phyloP scores from a whole-genome alignment of 306 rosid species.

The Quercus rubra region DNA sequence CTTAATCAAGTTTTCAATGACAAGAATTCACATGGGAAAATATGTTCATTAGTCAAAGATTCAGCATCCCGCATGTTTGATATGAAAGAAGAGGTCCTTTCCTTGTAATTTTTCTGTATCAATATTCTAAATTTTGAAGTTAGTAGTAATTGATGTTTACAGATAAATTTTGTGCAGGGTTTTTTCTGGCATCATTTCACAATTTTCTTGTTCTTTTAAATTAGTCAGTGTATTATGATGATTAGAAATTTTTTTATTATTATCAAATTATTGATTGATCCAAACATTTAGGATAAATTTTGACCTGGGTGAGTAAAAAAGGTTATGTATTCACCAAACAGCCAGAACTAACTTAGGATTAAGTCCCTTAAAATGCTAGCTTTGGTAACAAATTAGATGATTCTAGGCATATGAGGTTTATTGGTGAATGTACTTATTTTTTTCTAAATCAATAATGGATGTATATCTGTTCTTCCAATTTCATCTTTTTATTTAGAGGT shows the following conservation, averaged over 20 bases:
- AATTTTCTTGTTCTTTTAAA: neutral
- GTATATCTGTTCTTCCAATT: neutral
- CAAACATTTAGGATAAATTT: neutral
- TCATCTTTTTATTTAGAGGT: neutral
- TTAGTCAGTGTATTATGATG: neutral
- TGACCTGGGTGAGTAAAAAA: neutral
- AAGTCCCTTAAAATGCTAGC: neutral
- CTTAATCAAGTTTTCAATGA: slow-evolving; percentile 62
- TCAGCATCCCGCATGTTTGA: slow-evolving; percentile 82
- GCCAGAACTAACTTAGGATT: neutral
- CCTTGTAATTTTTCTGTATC: slow-evolving; percentile 29
- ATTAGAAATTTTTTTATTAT: neutral
- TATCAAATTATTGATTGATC: neutral
- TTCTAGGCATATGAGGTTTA: neutral
- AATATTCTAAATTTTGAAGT: slow-evolving; percentile 18
- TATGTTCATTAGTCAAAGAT: slow-evolving; percentile 67
- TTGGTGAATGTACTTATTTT: neutral
- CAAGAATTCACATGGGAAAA: slow-evolving; percentile 51
- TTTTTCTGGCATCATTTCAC: neutral
- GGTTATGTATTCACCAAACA: neutral
- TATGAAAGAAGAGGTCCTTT: slow-evolving; percentile 88
- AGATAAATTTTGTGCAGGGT: neutral
- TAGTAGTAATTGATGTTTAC: neutral
- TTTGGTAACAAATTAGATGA: neutral
- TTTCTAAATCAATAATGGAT: neutral